Evolutionary conservation across 1,139 yeast genomes (phyloP).

Genomic region (Candida tetrigidarum): DNA sequence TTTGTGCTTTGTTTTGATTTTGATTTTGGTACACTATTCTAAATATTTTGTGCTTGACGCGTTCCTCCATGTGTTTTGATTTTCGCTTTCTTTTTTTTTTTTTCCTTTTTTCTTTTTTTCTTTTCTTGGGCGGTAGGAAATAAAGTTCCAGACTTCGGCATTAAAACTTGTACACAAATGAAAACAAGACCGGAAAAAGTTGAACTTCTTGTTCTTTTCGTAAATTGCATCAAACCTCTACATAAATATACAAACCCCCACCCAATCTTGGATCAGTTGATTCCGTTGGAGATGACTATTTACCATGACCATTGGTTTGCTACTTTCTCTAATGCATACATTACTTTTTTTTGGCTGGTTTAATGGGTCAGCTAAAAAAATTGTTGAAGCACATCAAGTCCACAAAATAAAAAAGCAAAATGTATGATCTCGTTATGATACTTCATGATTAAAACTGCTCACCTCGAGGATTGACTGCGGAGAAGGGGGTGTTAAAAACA

Average conservation of each 20-base stretch:
- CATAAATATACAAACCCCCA: not conserved
- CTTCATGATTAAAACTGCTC: not conserved
- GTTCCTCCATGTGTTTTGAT: not conserved
- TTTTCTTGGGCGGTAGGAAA: not conserved
- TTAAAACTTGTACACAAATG: not conserved
- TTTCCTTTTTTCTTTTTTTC: not conserved
- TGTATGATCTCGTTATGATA: not conserved
- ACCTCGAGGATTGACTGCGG: not conserved
- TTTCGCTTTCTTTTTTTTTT: not conserved
- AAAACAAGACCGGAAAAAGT: too few species aligned
- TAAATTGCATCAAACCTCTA: too few species aligned
- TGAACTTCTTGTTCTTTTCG: too few species aligned
- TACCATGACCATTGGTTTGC: not conserved
- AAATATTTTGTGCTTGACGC: not conserved
- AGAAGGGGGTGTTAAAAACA: not conserved
- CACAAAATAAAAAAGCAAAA: slow-evolving; percentile 1
- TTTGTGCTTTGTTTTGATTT: not conserved
- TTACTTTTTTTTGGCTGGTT: too few species aligned
- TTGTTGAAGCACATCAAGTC: too few species aligned
- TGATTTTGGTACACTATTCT: not conserved
- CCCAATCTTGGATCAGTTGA: not conserved
- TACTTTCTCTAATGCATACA: too few species aligned
- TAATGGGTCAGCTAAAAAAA: too few species aligned
- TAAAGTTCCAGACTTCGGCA: not conserved
- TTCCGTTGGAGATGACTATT: not conserved